Conservation (phyloP, 2,329 filamentous ascomycete genomes). For the Nigrograna mackinnonii region DNA sequence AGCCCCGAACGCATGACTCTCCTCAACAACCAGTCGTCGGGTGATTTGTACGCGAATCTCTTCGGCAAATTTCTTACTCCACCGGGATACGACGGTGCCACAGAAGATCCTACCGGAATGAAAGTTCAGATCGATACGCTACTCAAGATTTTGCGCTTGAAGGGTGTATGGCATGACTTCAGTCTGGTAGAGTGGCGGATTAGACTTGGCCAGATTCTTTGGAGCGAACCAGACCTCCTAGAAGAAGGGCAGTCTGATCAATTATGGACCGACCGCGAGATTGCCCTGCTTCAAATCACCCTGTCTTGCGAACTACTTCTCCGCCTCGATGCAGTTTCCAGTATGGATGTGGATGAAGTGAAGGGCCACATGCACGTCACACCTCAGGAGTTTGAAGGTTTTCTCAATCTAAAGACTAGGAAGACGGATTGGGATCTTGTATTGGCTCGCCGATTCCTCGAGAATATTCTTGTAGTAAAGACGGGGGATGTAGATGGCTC, state of each 20-base stretch:
- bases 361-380: constrained; percentile 46
- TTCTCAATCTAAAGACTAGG: constrained; percentile 50
- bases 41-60: constrained; percentile 52
- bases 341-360: constrained; percentile 31
- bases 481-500: constrained; percentile 17
- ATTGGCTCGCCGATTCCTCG: constrained; percentile 55
- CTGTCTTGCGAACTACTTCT: constrained; percentile 59
- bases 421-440: constrained; percentile 63
- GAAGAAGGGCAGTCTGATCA: constrained; percentile 21
- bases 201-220: constrained; percentile 71
- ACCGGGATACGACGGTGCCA: constrained; percentile 42
- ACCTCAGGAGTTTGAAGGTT: constrained; percentile 47
- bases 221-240: constrained; percentile 51
- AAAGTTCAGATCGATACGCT: constrained; percentile 72
- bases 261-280: constrained; percentile 51
- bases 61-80: constrained; percentile 49
- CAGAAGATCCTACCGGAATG: constrained; percentile 62
- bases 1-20: constrained; percentile 59
- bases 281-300: constrained; percentile 58
- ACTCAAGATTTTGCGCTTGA: constrained; percentile 65
- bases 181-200: constrained; percentile 76
- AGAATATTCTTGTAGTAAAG: constrained; percentile 51
- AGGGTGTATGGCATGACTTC: constrained; percentile 75
- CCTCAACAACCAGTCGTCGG: constrained; percentile 54
- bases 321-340: constrained; percentile 54